Evolutionary conservation across 352 stramenopile genomes (phyloP).

Genomic region (Discostella stelligera): DNA sequence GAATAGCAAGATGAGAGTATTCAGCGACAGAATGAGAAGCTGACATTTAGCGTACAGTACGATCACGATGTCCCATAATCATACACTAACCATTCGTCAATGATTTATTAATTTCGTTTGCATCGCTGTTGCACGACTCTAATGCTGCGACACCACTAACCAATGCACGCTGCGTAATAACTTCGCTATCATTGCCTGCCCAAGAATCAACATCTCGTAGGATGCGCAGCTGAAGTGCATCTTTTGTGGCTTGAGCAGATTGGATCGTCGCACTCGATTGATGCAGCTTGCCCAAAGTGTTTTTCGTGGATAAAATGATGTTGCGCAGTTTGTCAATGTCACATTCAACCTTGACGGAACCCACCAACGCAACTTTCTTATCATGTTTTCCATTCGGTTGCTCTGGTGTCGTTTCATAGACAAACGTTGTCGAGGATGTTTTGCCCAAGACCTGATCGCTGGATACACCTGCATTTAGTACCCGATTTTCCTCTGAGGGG

Average conservation of each 20-base stretch:
- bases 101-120: constrained; percentile 55
- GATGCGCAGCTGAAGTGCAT: constrained; percentile 58
- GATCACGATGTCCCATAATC: neutral
- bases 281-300: constrained; percentile 59
- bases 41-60: neutral
- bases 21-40: constrained; percentile 5
- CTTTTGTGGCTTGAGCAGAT: constrained; percentile 42
- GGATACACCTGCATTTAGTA: constrained; percentile 51
- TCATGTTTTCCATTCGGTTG: constrained; percentile 19
- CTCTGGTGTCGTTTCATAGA: constrained; percentile 26
- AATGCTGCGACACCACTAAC: constrained; percentile 66
- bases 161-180: constrained; percentile 68
- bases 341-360: constrained; percentile 70
- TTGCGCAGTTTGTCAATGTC: constrained; percentile 78
- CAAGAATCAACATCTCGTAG: constrained; percentile 74
- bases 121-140: constrained; percentile 51
- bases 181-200: constrained; percentile 63
- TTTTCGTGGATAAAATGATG: constrained; percentile 68
- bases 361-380: constrained; percentile 44
- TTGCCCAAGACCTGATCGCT: neutral
- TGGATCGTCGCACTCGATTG: constrained; percentile 54
- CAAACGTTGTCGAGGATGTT: constrained; percentile 18
- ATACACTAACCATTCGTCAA: constrained; percentile 66
- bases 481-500: constrained; percentile 60
- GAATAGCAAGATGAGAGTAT: constrained; percentile 5